Conservation (phyloP, 164 flowering plant genomes). For the Vitis amurensis region DNA sequence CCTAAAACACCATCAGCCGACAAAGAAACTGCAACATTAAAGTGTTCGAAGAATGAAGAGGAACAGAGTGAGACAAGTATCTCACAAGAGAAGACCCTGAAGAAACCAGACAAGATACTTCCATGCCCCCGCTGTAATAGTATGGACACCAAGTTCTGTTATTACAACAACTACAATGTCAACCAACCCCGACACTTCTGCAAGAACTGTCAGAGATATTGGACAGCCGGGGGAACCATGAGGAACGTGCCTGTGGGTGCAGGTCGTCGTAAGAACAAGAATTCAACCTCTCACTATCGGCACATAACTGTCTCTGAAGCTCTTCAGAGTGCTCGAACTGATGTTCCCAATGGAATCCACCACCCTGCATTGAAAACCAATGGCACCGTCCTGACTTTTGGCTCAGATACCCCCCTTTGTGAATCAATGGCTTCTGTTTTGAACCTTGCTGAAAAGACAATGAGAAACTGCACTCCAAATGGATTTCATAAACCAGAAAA, state of each 20-base stretch:
- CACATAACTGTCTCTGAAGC: slow-evolving; percentile 39
- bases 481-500: slow-evolving; percentile 36
- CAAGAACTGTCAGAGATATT: slow-evolving; percentile 72
- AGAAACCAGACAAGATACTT: slow-evolving; percentile 57
- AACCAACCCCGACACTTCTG: slow-evolving; percentile 75
- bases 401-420: slow-evolving; percentile 43
- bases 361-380: slow-evolving; percentile 23
- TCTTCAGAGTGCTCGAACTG: slow-evolving; percentile 23
- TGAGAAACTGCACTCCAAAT: slow-evolving; percentile 16
- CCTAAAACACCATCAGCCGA: slow-evolving; percentile 30
- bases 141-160: slow-evolving; percentile 76
- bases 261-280: slow-evolving; percentile 65
- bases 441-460: slow-evolving; percentile 33
- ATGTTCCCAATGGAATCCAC: slow-evolving; percentile 33
- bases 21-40: slow-evolving; percentile 22
- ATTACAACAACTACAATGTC: slow-evolving; percentile 72
- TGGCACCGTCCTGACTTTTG: slow-evolving; percentile 43
- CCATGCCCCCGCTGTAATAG: slow-evolving; percentile 75
- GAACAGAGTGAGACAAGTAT: slow-evolving; percentile 32
- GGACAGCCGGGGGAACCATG: slow-evolving; percentile 83
- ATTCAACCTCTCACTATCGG: slow-evolving; percentile 37
- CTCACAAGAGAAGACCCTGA: slow-evolving; percentile 44
- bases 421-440: slow-evolving; percentile 53
- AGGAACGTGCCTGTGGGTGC: slow-evolving; percentile 78
- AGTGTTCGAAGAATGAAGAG: slow-evolving; percentile 27